A percentile compares a stretch with the other conserved stretches of the same genome.
Evolutionary conservation across 2,329 filamentous ascomycete species (phyloP).

Genomic region (Aspergillus pseudoterreus): DNA sequence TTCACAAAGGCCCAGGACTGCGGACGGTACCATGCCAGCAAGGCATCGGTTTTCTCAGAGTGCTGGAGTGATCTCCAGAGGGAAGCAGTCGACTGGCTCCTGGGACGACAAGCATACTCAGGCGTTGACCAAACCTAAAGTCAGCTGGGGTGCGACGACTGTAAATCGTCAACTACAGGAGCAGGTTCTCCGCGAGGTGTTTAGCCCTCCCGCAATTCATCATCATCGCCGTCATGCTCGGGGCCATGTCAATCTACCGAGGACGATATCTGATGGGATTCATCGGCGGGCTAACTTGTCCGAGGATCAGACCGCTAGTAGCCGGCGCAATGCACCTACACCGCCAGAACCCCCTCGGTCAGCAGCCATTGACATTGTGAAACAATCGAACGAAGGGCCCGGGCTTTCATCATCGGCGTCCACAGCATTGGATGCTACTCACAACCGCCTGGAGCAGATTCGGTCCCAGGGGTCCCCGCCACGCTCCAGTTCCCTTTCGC

Average conservation of each 20-base stretch:
- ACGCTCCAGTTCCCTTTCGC: constrained; percentile 26
- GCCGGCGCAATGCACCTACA: constrained; percentile 16
- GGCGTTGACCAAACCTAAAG: constrained; percentile 45
- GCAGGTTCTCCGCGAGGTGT: constrained; percentile 89
- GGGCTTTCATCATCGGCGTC: constrained; percentile 37
- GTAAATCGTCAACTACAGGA: constrained; percentile 85
- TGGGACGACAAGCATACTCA: constrained; percentile 14
- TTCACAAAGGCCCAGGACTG: constrained; percentile 43
- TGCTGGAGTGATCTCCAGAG: constrained; percentile 12
- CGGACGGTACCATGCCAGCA: constrained; percentile 24
- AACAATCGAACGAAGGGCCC: constrained; percentile 21
- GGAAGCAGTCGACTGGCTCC: constrained; percentile 7
- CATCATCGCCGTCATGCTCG: constrained; percentile 68
- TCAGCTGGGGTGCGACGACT: constrained; percentile 82
- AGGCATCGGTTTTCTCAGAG: constrained; percentile 20
- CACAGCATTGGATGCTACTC: constrained; percentile 33
- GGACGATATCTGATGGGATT: constrained; percentile 32
- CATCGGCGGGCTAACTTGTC: constrained; percentile 33
- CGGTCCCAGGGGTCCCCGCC: constrained; percentile 46
- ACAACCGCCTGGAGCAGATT: constrained; percentile 31
- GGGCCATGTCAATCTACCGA: constrained; percentile 63
- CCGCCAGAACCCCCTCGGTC: constrained; percentile 19
- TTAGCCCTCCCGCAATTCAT: constrained; percentile 76
- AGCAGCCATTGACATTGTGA: constrained; percentile 27
- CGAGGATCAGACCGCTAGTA: constrained; percentile 26